A percentile compares a stretch with the other conserved stretches of the same genome.
Conservation (phyloP, 2,329 filamentous ascomycete species). For the Fusarium tupiense region DNA sequence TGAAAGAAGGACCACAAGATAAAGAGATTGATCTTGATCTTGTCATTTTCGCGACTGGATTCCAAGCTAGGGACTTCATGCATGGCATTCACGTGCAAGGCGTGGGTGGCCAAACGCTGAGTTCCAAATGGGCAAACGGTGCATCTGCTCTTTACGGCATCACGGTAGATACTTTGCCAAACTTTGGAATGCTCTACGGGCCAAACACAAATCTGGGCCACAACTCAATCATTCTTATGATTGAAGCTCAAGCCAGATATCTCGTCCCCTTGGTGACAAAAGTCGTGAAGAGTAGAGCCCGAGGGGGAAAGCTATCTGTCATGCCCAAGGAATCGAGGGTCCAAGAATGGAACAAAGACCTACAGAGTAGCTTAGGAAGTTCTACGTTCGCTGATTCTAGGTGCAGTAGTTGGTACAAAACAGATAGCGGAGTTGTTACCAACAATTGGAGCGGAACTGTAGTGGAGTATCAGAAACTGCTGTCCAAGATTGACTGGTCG, state of each 20-base stretch:
- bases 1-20: not conserved
- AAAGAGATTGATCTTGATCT: not conserved
- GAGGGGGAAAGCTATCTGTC: not conserved
- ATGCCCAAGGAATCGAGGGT: not conserved
- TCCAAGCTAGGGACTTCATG: not conserved
- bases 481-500: not conserved
- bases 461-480: not conserved
- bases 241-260: not conserved
- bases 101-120: accelerated
- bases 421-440: not conserved
- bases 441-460: not conserved
- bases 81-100: not conserved
- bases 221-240: not conserved
- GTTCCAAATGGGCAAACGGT: not conserved
- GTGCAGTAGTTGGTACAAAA: not conserved
- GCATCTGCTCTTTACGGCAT: not conserved
- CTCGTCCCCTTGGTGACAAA: not conserved
- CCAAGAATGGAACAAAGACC: not conserved
- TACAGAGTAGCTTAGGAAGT: accelerated
- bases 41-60: not conserved
- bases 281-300: not conserved
- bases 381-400: accelerated
- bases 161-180: not conserved
- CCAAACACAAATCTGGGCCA: not conserved
- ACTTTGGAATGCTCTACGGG: not conserved